Evolutionary conservation across 371 early-diverging fungal species (phyloP), one percentile per base, ranked within the genome.

Genomic region (Mortierella sp.): DNA sequence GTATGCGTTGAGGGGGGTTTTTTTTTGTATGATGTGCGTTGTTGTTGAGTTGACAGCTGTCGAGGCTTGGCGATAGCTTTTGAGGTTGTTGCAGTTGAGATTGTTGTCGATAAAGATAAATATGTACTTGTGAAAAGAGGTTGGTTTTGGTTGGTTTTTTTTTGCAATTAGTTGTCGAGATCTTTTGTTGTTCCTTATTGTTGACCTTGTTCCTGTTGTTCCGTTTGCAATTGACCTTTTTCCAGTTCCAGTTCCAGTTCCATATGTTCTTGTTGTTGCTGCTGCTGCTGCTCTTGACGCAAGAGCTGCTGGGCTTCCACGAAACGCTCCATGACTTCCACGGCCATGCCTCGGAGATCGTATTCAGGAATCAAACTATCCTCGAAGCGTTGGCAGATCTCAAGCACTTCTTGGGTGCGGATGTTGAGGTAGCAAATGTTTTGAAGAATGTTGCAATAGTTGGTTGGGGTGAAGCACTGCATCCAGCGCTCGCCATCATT

Each of bases 341-440:
- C 45, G 1, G 67, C 67, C 9, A 9, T 15, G 11, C 75, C 75
- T 13, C 15, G 45, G 2, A 65, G 47, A 4, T 52, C 60, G 15
- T 40, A 10, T 7, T 36, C 64, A 9, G 45, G 62, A 4, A 3
- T 22, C 8, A 50, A 28, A 41, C 52, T 60, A 24, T 43, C 22
- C 52, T 79, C 79, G 57, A 79, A 79, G 3, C 16, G 21, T 3
- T n/a, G 33, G 43, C 79, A 79, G 41, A 79, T 47, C 11, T 58
- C 55, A 6, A 79, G 41, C 28, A 79, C 79, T 1, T 32, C 10
- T 3, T 28, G 33, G 0, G 70, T 66, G 53, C 47, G 38, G 5
- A 79, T 62, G 38, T 74, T 67, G 65, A 79, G 74, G 6, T n/a
- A 15, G 22, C 45, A 36, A 38, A 79, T 70, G 71, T 79, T 79